A percentile compares a stretch with the other conserved stretches of the same genome.
These are phyloP conservation scores for Botrytis sinoallii DNA, from an alignment of 2,329 filamentous ascomycete species.

Conservation along the genomic window DNA sequence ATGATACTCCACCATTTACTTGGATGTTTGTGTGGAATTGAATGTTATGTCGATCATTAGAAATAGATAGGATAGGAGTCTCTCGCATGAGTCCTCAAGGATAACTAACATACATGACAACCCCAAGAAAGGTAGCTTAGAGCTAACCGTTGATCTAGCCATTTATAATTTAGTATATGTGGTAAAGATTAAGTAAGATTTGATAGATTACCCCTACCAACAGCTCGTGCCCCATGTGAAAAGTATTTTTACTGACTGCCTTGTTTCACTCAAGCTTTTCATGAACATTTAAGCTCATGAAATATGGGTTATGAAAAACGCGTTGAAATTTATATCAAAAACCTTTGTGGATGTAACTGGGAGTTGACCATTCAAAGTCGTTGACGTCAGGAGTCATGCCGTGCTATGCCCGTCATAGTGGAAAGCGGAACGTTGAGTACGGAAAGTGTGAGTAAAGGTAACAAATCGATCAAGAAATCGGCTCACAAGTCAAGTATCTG, in stretches of 20 bases:
- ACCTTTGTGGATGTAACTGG: too few relatives aligned
- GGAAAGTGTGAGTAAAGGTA: too few relatives aligned
- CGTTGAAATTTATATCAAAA: neutral
- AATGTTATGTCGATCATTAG: neutral
- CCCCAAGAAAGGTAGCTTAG: neutral
- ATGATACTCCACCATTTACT: neutral
- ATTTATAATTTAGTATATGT: too few relatives aligned
- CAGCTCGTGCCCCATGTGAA: fast-evolving
- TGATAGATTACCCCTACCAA: neutral
- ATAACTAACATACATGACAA: neutral
- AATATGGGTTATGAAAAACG: neutral
- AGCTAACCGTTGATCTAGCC: neutral
- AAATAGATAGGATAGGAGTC: neutral
- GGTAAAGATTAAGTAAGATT: too few relatives aligned
- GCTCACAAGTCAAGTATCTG: neutral
- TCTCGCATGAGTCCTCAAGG: too few relatives aligned
- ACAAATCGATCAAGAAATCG: neutral
- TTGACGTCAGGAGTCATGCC: neutral
- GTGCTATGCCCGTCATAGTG: neutral
- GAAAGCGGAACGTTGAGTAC: too few relatives aligned
- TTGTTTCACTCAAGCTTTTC: neutral
- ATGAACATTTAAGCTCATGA: neutral
- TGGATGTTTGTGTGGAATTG: fast-evolving
- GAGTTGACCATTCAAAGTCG: too few relatives aligned
- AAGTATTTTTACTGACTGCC: neutral